Conservation (phyloP, 1,284 basidiomycete species). For the Ceratorhiza oryzae-sativae region DNA sequence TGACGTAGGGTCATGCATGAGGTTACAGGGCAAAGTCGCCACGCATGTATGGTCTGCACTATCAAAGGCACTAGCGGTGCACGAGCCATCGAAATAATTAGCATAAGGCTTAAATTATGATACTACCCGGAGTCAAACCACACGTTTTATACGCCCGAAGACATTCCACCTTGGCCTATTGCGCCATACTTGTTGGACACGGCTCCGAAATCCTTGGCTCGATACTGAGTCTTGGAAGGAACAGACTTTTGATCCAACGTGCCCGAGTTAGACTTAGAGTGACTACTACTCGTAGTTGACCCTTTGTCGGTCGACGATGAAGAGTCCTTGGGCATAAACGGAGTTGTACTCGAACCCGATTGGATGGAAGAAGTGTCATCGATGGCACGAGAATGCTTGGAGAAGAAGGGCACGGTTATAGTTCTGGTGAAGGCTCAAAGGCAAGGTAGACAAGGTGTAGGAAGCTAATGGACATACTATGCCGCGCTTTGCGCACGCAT, state of each 20-base stretch:
- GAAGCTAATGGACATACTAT: too few relatives aligned
- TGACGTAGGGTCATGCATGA: too few relatives aligned
- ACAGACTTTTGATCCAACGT: not conserved
- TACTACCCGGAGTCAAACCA: too few relatives aligned
- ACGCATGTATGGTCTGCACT: too few relatives aligned
- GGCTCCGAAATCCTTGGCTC: conserved; percentile 26
- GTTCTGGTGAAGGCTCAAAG: not conserved
- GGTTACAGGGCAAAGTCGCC: too few relatives aligned
- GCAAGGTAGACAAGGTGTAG: too few relatives aligned
- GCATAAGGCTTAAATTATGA: too few relatives aligned
- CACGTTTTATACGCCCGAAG: not conserved
- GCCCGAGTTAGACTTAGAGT: not conserved
- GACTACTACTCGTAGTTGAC: not conserved
- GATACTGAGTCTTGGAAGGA: not conserved
- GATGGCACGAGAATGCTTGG: not conserved
- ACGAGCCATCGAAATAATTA: too few relatives aligned
- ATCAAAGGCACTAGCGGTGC: too few relatives aligned
- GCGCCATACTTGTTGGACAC: conserved; percentile 15
- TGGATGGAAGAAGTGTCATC: not conserved
- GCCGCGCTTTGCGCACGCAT: not conserved
- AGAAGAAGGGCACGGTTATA: not conserved
- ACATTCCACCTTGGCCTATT: conserved; percentile 14
- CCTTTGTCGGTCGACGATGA: too few relatives aligned
- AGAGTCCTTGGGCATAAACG: not conserved
- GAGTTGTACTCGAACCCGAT: not conserved